Evolutionary conservation across 345 rosid genomes (phyloP).

Genomic region (Camelina hispida): DNA sequence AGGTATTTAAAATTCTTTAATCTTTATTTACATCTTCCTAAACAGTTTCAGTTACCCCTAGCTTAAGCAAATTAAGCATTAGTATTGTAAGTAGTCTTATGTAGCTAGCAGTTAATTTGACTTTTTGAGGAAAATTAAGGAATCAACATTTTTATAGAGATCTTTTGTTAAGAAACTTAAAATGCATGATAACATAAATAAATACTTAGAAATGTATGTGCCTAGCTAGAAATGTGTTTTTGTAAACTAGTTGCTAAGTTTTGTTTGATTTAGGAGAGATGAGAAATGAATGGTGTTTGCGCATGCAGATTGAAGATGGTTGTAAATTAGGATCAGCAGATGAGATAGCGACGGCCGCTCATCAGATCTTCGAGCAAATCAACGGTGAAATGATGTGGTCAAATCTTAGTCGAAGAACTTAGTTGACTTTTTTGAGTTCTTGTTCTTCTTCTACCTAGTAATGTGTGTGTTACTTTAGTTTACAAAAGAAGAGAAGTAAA

Average conservation of each 20-base stretch:
- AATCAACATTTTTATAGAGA: not conserved
- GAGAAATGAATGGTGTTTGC: slow-evolving; percentile 28
- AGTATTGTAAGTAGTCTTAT: not conserved
- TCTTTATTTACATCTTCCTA: not conserved
- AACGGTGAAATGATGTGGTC: slow-evolving; percentile 49
- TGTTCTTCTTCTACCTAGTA: not conserved
- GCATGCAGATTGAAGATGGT: slow-evolving; percentile 65
- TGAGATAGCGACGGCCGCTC: slow-evolving; percentile 62
- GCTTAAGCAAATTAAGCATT: not conserved
- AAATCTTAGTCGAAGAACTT: slow-evolving; percentile 9
- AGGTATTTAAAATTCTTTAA: slow-evolving; percentile 48
- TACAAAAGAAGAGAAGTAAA: slow-evolving; percentile 4
- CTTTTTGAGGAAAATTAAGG: not conserved
- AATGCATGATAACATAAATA: slow-evolving; percentile 4
- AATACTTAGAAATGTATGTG: not conserved
- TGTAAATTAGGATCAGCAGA: slow-evolving; percentile 66
- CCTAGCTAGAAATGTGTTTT: not conserved
- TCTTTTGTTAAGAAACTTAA: not conserved
- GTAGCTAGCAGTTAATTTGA: not conserved
- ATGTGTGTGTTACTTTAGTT: slow-evolving; percentile 36
- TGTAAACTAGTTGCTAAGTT: not conserved
- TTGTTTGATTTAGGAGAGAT: not conserved
- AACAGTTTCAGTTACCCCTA: not conserved
- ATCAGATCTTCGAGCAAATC: slow-evolving; percentile 62
- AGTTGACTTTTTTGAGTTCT: slow-evolving; percentile 29